Evolutionary conservation across 2,329 filamentous ascomycete species (phyloP), one percentile per base, ranked within the genome.

Genomic region (Talaromyces sp.): DNA sequence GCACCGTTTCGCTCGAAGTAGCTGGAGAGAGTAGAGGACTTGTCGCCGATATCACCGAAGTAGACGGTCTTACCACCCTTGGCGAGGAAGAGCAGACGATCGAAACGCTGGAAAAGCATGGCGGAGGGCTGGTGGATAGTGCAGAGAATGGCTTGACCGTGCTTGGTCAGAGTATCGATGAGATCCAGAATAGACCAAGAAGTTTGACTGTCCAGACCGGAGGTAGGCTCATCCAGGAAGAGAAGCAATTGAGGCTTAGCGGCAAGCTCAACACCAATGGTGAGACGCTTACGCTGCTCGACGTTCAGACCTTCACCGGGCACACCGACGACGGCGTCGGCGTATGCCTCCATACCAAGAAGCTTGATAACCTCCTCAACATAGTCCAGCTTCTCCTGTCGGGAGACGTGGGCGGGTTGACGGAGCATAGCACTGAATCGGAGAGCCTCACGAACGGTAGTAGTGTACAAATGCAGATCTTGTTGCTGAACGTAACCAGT

Each of bases 101-200:
- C 86, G 48, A 88, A 97, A 53, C 90, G 88, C 70, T 96, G 90
- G 79, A 97, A 96, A 48, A 97, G 81, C 82, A 96, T 91, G 30
- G 92, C 91, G 13, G 90, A 95, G n/a, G 93, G 93, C 73, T 97
- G 93, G 71, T 97, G 93, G 56, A 97, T 97, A 0, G 93, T 97
- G 77, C 91, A 96, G n/a, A 97, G 85, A 73, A 97, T 90, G 47
- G 93, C 92, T 70, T 95, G 91, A 14, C 93, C 92, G 57, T 86
- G 88, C 71, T 93, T 89, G 64, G 91, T 91, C 30, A 97, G 81
- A 74, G 95, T 96, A 73, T 95, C 88, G 36, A 97, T 82, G 10
- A 97, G 82, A 70, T 91, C 87, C 41, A 91, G 82, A 68, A 97
- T 96, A 58, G 90, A 89, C 90, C 91, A 97, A 0, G 91, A 93